Base-by-base conservation (phyloP, 257 asterid genomes). In the Eustoma russellianum region DNA sequence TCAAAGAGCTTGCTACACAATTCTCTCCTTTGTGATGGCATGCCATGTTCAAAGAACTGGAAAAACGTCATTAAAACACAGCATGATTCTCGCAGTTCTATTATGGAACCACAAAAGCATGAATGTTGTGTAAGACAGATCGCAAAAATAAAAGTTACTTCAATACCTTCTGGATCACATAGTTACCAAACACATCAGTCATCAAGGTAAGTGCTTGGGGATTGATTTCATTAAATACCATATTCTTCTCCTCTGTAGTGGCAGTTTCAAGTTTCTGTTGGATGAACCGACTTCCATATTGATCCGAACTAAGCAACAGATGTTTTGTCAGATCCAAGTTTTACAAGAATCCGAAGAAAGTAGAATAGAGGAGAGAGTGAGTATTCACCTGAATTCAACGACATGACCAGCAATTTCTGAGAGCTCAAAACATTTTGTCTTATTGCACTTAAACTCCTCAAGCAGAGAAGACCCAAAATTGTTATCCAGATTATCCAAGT, bases 241-340 rank as follows among this genome's bases (percentile, higher is more conserved):
- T 90, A 79, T 69, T 76, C 72, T 86, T 90, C 82, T 90, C 96
- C 63, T 86, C 93, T 1, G 66, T 46, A 13, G 95, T 86, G 49
- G 98, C 95, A 65, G 94, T 87, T 80, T 91, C 98, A 53, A 91
- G 89, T 74, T 86, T 91, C 52, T 91, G 98, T 61, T 91, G 98
- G 65, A 91, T 91, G 74, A 91, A 91, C 28, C 98, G 90, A 70
- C 98, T 90, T 64, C 98, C 98, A 73, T 90, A 90, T 61, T 90
- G 98, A 64, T 90, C 98, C 41, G 93, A 82, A 47, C 98, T 90
- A 68, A 38, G 51, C 33, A 65, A 35, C 6, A 64, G 52, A 64
- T 45, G 56, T 33, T 8, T 38, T 19, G 13, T 12, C 46, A 13
- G 57, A 38, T 43, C 10, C 51, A 50, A 75, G 59, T 45, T 54